Evolutionary conservation across 495 filamentous ascomycete genomes (phyloP), one percentile per base, ranked within the genome.

Genomic region (Aspergillus olivimuriae): DNA sequence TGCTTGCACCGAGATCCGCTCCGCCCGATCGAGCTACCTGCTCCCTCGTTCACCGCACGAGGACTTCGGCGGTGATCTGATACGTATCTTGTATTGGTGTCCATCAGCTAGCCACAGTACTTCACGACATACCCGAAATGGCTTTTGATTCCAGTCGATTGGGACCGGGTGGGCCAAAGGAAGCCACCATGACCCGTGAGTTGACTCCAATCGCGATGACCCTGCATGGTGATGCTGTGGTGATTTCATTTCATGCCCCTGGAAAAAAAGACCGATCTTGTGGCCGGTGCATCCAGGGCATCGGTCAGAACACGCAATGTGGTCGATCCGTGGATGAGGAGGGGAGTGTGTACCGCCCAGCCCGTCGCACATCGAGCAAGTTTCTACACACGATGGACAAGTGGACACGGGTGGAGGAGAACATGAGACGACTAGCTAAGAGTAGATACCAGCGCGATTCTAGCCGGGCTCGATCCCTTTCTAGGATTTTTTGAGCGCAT

Each of bases 41-140:
- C 26, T 20, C 24, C 12, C 19, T 33, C 21, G 26, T 19, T 32
- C 40, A 43, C 40, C 31, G 40, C 28, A 21, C 40, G 40, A 34
- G 12, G 26, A 33, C 14, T 30, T 34, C 40, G 26, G 24, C 11
- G 26, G 10, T n/a, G 35, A 38, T 21, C 35, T 38, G 35, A 38
- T 38, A 38, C 35, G 35, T 15, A 5, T 38, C 2, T 6, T 17
- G 14, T 22, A 4, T 2, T 12, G n/a, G 20, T 9, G 21, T 38
- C 4, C 5, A 38, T 23, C 35, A 38, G 35, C 19, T 20, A 38
- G 35, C 35, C 35, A 28, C n/a, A n/a, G n/a, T n/a, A n/a, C n/a
- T n/a, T n/a, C n/a, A n/a, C n/a, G n/a, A n/a, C n/a, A n/a, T n/a
- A n/a, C n/a, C n/a, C n/a, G n/a, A n/a, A n/a, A n/a, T n/a, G n/a